phyloP scores from a whole-genome alignment of 2,329 filamentous ascomycete species.

The Apiospora rasikravindrae region DNA sequence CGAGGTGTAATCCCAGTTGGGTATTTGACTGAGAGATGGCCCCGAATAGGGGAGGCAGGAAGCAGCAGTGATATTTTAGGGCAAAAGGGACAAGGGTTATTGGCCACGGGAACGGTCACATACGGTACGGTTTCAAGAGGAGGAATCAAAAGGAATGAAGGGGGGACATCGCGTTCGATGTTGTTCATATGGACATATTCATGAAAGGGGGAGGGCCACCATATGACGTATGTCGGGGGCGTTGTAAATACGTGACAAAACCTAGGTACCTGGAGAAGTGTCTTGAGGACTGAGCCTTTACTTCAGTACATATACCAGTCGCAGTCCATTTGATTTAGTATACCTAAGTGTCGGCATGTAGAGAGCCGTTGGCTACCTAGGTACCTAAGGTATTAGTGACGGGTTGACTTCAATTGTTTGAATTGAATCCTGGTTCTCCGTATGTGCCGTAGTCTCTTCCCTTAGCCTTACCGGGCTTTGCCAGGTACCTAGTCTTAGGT shows the following conservation, averaged over 20 bases:
- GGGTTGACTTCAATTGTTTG: background rate
- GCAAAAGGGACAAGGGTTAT: background rate
- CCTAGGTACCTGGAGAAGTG: too few relatives aligned
- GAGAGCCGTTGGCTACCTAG: too few relatives aligned
- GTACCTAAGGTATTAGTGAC: background rate
- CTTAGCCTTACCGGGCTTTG: too few relatives aligned
- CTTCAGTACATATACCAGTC: background rate
- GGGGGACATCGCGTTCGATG: background rate
- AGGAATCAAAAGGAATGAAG: background rate
- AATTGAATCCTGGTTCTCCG: too few relatives aligned
- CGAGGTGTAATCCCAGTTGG: background rate
- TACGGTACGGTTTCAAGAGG: background rate
- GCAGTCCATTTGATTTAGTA: too few relatives aligned
- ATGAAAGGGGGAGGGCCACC: background rate
- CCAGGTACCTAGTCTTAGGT: background rate
- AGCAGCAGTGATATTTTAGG: background rate
- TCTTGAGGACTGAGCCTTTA: background rate
- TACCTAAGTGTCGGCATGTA: too few relatives aligned
- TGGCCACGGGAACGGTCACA: too few relatives aligned
- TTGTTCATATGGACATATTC: background rate
- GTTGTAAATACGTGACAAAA: background rate
- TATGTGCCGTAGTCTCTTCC: too few relatives aligned
- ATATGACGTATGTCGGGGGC: background rate
- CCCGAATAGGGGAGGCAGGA: background rate
- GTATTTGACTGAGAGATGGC: background rate